Percentiles rank a stretch among this genome's conserved stretches.
These are phyloP conservation scores for Pezicula carpinea DNA, from an alignment of 2,329 filamentous ascomycete species.

Conservation along the genomic window DNA sequence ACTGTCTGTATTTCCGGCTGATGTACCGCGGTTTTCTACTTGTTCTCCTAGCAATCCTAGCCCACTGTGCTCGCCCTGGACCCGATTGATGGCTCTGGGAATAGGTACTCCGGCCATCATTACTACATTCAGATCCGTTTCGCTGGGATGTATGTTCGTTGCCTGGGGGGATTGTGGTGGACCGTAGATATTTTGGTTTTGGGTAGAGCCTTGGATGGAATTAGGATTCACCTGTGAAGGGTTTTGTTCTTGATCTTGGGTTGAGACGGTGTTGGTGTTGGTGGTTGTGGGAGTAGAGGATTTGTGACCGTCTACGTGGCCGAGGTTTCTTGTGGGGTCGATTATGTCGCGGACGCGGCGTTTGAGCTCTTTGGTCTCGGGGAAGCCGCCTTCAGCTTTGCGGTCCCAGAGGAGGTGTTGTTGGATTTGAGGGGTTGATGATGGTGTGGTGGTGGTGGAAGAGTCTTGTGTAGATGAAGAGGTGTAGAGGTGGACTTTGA, in stretches of 20 bases:
- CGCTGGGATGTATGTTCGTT: not conserved
- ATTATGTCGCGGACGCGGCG: conserved; percentile 77
- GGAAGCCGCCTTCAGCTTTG: conserved; percentile 82
- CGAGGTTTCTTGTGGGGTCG: conserved; percentile 71
- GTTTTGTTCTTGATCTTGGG: not conserved
- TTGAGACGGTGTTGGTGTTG: not conserved
- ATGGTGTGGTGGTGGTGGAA: conserved; percentile 5
- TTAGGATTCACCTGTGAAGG: too few relatives aligned
- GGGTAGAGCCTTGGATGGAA: too few relatives aligned
- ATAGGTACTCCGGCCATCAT: not conserved
- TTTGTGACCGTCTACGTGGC: conserved; percentile 65
- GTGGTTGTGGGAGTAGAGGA: not conserved
- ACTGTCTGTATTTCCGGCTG: too few relatives aligned
- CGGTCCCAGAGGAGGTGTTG: conserved; percentile 78
- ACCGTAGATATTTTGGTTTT: too few relatives aligned
- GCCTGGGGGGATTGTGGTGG: not conserved
- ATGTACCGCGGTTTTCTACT: not conserved
- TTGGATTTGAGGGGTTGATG: conserved; percentile 21
- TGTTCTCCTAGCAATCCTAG: not conserved
- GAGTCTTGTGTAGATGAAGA: conserved; percentile 11
- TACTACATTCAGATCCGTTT: not conserved
- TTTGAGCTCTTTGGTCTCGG: conserved; percentile 90
- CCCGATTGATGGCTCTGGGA: conserved; percentile 1
- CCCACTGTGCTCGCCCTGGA: not conserved
- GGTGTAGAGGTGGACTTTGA: conserved; percentile 63